A percentile compares a stretch with the other conserved stretches of the same genome.
phyloP scores from a whole-genome alignment of 805 yeast species.

The Myxozyma vanderwaltii region DNA sequence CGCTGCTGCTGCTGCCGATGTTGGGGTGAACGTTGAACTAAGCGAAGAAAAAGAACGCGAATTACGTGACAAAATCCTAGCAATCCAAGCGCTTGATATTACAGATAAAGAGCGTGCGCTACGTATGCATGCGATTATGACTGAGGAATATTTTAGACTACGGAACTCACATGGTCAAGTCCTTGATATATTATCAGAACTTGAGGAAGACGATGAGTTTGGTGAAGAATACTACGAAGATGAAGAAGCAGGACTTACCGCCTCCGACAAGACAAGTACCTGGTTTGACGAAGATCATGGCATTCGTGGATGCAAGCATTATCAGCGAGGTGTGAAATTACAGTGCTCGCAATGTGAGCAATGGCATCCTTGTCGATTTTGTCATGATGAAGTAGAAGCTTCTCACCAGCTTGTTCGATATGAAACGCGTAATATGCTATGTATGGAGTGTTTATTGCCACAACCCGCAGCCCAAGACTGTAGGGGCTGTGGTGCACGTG shows the following conservation, averaged over 20 bases:
- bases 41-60: slow-evolving; percentile 26
- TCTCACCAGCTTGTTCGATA: slow-evolving; percentile 61
- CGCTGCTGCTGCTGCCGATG: slow-evolving; percentile 18
- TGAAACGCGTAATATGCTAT: slow-evolving; percentile 67
- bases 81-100: slow-evolving; percentile 38
- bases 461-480: slow-evolving; percentile 76
- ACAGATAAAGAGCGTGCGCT: slow-evolving; percentile 43
- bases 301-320: slow-evolving; percentile 75
- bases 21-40: slow-evolving; percentile 5
- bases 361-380: slow-evolving; percentile 82
- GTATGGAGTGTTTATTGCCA: slow-evolving; percentile 77
- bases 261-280: slow-evolving; percentile 18
- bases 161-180: slow-evolving; percentile 31
- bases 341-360: slow-evolving; percentile 73
- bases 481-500: slow-evolving; percentile 60
- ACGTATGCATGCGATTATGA: slow-evolving; percentile 44
- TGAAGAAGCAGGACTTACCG: slow-evolving; percentile 14
- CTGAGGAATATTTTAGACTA: slow-evolving; percentile 39
- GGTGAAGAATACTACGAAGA: slow-evolving; percentile 15
- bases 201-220: slow-evolving; percentile 39
- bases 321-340: slow-evolving; percentile 77
- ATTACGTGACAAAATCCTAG: slow-evolving; percentile 40
- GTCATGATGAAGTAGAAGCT: slow-evolving; percentile 61
- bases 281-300: slow-evolving; percentile 45
- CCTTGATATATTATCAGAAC: slow-evolving; percentile 27